Evolutionary conservation across 2,329 filamentous ascomycete genomes (phyloP), one percentile per base, ranked within the genome.

Genomic region (Fusarium sp.): DNA sequence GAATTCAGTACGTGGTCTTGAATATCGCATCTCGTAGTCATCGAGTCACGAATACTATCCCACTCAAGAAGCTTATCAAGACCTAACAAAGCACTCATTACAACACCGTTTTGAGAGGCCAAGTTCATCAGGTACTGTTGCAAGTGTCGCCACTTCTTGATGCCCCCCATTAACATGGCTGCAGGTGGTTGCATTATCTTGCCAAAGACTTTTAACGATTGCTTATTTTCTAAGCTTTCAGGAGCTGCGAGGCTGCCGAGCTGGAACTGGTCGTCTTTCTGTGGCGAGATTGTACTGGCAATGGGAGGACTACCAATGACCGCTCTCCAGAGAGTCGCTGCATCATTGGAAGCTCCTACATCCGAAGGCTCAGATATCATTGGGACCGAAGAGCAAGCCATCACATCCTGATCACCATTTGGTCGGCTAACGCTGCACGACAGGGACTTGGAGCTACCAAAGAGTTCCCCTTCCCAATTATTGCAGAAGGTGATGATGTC

Each of bases 121-220:
- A 65, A 20, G 1, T 39, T 32, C 5, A 45, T 20, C 2, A 65
- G 32, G 9, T 65, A 62, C 26, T 24, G 47, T 15, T 65, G 62
- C 2, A 65, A 5, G 2, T 65, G 18, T 32, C 57, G 58, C 57
- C 62, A 65, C 9, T 45, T 65, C 22, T 39, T 62, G 11, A 65
- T 52, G 5, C 62, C 62, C 6, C 62, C 57, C 47, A 65, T 65
- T 6, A 65, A n/a, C 47, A 65, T 65, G 11, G 62, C 57, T 1
- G 47, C 36, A 15, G 62, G 62, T 9, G 62, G 62, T 8, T 65
- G 62, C 39, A 65, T 52, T 0, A 65, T 65, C 18, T 62, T 65
- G 6, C 34, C 26, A 34, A 65, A 65, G 11, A 62, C 32, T 8
- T n/a, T 62, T 3, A 65, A 38, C 11, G 22, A 10, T 1, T 6